These are phyloP conservation scores for Metrosideros polymorpha DNA, from an alignment of 441 rosid species.

Conservation along the genomic window DNA sequence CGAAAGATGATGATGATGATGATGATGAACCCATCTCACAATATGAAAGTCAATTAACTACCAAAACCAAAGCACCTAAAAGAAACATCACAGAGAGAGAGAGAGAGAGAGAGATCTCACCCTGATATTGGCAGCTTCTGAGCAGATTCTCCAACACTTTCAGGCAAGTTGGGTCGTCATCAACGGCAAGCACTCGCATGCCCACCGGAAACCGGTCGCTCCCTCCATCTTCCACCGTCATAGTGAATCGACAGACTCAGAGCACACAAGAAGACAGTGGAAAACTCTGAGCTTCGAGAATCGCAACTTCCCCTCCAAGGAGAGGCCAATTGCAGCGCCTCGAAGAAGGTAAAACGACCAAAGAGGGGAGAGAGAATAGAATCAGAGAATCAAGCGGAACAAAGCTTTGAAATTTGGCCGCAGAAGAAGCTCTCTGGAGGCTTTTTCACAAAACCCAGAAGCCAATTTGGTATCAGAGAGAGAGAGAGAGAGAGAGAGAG, in stretches of 20 bases:
- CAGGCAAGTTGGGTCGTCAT: slow-evolving; percentile 81
- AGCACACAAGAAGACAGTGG: background rate
- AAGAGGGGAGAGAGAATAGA: background rate
- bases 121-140: slow-evolving; percentile 78
- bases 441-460: slow-evolving; percentile 18
- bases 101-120: slow-evolving; percentile 18
- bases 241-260: slow-evolving; percentile 7
- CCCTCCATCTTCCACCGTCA: slow-evolving; percentile 32
- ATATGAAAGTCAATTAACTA: background rate
- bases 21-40: background rate
- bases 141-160: slow-evolving; percentile 59
- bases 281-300: background rate
- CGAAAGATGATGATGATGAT: background rate
- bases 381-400: background rate
- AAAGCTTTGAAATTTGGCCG: background rate
- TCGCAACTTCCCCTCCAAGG: background rate
- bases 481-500: background rate
- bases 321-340: background rate
- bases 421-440: background rate
- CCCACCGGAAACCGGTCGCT: slow-evolving; percentile 53
- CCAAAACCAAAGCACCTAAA: background rate
- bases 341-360: background rate
- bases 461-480: background rate
- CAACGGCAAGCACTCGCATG: slow-evolving; percentile 90
- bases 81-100: background rate